Evolutionary conservation across 192 early-diverging fungal genomes (phyloP), one percentile per base, ranked within the genome.

Genomic region (Podila horticola): DNA sequence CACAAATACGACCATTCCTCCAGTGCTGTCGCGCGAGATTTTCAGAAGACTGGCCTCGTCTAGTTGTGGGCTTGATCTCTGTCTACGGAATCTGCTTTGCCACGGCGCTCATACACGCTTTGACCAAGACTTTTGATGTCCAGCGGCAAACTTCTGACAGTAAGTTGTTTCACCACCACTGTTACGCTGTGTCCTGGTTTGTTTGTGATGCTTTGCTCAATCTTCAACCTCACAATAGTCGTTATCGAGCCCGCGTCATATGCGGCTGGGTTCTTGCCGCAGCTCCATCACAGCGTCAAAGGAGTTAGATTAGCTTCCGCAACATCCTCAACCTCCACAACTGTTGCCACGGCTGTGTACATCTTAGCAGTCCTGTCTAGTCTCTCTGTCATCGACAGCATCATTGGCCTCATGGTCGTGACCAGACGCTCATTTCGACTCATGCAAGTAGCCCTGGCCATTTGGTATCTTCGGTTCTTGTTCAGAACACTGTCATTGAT

Each of bases 381-480:
- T 2, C 58, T 79, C 3, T 79, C 75, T 0, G 71, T 79, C 30
- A 58, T 79, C 31, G 75, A 79, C 58, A 79, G 67, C 66, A 30
- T 51, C 12, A 72, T 79, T 26, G 70, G 75, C 9, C 61, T 79
- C 2, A 79, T 79, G 75, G 75, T 79, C 6, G 75, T 55, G 15
- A 79, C 75, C 8, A 48, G 75, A 2, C 57, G 70, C 31, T 79
- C 75, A 4, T 26, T 79, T 30, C 48, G 70, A 5, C 29, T 79
- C 29, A 72, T 70, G 0, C 75, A 79, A 34, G 63, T 79, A 1
- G 75, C 75, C 0, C 67, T 79, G 67, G 75, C 65, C 13, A 79
- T 79, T 22, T 79, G 75, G 75, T 79, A 70, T 49, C 52, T 79
- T 0, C 70, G 75, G 19, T 79, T 79, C 60, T 19, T 72, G 29